These are phyloP conservation scores for Hypomontagnella monticulosa DNA, from an alignment of 495 filamentous ascomycete species.

Conservation along the genomic window DNA sequence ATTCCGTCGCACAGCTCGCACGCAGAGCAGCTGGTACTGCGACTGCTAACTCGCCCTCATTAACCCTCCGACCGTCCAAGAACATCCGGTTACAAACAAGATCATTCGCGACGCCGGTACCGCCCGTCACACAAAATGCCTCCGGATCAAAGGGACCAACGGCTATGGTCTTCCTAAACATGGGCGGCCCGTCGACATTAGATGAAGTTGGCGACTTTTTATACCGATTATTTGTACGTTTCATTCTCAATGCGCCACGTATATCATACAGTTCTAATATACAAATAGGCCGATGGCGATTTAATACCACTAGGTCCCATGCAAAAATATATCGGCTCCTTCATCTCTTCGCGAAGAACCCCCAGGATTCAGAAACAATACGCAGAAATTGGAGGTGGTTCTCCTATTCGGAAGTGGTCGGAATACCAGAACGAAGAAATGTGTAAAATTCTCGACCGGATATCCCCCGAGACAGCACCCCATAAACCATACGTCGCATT, in stretches of 20 bases:
- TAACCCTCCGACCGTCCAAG: constrained; percentile 33
- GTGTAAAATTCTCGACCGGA: constrained; percentile 93
- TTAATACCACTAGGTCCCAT: constrained; percentile 95
- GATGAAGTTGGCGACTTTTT: constrained; percentile 91
- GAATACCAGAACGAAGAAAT: constrained; percentile 91
- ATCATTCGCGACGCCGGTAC: constrained; percentile 71
- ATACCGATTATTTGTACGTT: constrained; percentile 87
- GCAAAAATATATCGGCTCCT: constrained; percentile 87
- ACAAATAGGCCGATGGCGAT: constrained; percentile 82
- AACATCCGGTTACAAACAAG: constrained; percentile 51
- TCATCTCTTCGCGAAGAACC: constrained; percentile 86
- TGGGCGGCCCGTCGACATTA: constrained; percentile 93
- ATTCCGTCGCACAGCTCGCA: constrained; percentile 55
- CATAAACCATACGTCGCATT: constrained; percentile 99
- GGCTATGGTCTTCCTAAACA: constrained; percentile 98
- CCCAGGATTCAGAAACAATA: constrained; percentile 98
- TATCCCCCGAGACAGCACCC: constrained; percentile 91
- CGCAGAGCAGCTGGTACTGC: constrained; percentile 51
- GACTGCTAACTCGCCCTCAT: constrained; percentile 40
- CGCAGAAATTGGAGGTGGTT: constrained; percentile 92
- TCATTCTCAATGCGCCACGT: not conserved
- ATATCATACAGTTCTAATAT: constrained; percentile 18
- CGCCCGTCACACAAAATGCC: constrained; percentile 77
- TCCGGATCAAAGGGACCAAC: constrained; percentile 67
- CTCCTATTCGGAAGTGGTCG: constrained; percentile 97